Conservation (phyloP, 2,329 filamentous ascomycete species). For the Macrophomina phaseolina region DNA sequence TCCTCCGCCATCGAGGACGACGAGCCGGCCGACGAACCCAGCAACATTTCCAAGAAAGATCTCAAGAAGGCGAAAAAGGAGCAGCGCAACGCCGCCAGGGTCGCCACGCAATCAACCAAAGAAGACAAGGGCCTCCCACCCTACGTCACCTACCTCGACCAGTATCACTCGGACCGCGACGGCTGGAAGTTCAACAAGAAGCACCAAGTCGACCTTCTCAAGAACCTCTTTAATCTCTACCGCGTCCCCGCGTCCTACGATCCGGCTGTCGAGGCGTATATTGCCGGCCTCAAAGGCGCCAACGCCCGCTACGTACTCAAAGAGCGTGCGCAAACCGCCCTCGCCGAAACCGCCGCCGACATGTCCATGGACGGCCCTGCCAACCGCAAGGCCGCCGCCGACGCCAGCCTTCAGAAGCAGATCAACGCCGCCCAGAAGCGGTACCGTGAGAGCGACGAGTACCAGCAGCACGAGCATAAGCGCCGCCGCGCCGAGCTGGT, state of each 20-base stretch:
- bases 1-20: slow-evolving; percentile 17
- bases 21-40: slow-evolving; percentile 31
- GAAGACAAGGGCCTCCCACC: slow-evolving; percentile 58
- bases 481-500: slow-evolving; percentile 41
- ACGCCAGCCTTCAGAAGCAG: slow-evolving; percentile 43
- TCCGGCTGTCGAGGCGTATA: slow-evolving; percentile 74
- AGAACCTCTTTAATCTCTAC: slow-evolving; percentile 76
- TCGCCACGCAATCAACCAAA: slow-evolving; percentile 30
- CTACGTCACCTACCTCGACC: slow-evolving; percentile 76
- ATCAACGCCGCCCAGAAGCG: slow-evolving; percentile 40
- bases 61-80: slow-evolving; percentile 35
- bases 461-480: slow-evolving; percentile 42
- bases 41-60: slow-evolving; percentile 29
- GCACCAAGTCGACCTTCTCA: slow-evolving; percentile 82
- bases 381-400: slow-evolving; percentile 43
- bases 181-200: slow-evolving; percentile 98
- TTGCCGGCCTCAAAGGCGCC: slow-evolving; percentile 77
- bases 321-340: slow-evolving; percentile 67
- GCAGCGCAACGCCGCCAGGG: slow-evolving; percentile 28
- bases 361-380: slow-evolving; percentile 41
- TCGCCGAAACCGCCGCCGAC: slow-evolving; percentile 46
- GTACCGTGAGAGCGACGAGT: slow-evolving; percentile 33
- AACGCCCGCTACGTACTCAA: slow-evolving; percentile 70
- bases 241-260: slow-evolving; percentile 74
- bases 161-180: slow-evolving; percentile 72